Evolutionary conservation across 2,329 filamentous ascomycete genomes (phyloP).

Genomic region (Cryphonectria japonica): DNA sequence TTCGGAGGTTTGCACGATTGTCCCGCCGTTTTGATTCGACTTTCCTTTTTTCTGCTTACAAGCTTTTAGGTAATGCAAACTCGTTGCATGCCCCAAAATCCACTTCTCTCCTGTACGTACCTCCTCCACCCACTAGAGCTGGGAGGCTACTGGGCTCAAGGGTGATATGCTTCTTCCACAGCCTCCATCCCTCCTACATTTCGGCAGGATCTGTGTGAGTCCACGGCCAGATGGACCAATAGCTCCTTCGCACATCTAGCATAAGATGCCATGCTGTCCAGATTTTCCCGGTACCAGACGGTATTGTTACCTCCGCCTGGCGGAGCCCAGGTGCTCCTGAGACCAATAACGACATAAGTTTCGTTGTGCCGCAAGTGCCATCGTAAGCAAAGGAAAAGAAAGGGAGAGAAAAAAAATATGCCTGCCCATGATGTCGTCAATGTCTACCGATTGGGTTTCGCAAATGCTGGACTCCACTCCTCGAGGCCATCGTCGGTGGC

Average conservation of each 20-base stretch:
- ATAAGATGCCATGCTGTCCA: constrained; percentile 16
- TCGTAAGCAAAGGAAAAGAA: constrained; percentile 2
- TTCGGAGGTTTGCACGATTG: constrained; percentile 18
- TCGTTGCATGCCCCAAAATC: constrained; percentile 3
- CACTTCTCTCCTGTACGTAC: background rate
- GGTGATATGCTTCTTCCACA: constrained; percentile 13
- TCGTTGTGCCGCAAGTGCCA: constrained; percentile 8
- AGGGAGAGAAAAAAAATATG: background rate
- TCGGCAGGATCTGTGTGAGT: constrained; percentile 13
- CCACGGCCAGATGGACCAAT: constrained; percentile 11
- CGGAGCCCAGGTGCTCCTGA: constrained; percentile 1
- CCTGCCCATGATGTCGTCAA: constrained; percentile 12
- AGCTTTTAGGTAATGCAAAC: constrained; percentile 12
- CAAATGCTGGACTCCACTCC: constrained; percentile 17
- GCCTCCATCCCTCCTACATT: constrained; percentile 18
- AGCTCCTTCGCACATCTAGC: constrained; percentile 16
- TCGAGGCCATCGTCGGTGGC: constrained; percentile 26
- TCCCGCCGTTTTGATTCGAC: constrained; percentile 12
- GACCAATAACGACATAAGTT: constrained; percentile 16
- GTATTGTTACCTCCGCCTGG: constrained; percentile 14
- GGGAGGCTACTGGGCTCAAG: background rate
- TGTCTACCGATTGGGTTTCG: constrained; percentile 19
- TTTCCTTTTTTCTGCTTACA: constrained; percentile 3
- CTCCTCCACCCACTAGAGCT: constrained; percentile 10
- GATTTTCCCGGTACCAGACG: constrained; percentile 12